Conservation (phyloP, 345 rosid species). For the Hirschfeldia incana region DNA sequence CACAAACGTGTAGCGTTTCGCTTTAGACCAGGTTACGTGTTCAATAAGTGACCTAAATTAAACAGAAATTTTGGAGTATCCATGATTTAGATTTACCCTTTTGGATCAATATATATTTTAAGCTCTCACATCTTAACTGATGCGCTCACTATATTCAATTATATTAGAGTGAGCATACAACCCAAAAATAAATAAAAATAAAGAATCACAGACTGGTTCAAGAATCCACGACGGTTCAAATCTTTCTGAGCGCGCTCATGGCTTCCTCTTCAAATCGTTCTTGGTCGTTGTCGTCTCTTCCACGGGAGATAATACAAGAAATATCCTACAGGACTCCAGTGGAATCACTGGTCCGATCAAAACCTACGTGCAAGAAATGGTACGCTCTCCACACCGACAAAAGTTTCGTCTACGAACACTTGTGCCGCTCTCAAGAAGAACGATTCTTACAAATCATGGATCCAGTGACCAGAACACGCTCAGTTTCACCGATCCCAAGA, state of each 20-base stretch:
- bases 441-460: background rate
- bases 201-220: background rate
- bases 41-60: no score
- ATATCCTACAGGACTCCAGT: background rate
- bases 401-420: background rate
- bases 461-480: background rate
- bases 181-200: no score
- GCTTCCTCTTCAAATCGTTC: background rate
- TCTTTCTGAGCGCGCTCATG: background rate
- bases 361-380: background rate
- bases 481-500: background rate
- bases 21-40: no score
- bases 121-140: background rate
- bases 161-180: background rate
- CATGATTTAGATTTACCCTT: no score
- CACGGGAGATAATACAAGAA: background rate
- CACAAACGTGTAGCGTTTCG: no score
- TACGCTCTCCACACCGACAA: background rate
- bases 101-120: no score
- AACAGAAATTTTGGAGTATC: no score
- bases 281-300: background rate
- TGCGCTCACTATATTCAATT: background rate
- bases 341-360: background rate
- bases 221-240: background rate
- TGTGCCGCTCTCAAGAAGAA: background rate